Evolutionary conservation across 345 rosid genomes (phyloP), one percentile per base, ranked within the genome.

Genomic region (Arabidopsis thaliana): DNA sequence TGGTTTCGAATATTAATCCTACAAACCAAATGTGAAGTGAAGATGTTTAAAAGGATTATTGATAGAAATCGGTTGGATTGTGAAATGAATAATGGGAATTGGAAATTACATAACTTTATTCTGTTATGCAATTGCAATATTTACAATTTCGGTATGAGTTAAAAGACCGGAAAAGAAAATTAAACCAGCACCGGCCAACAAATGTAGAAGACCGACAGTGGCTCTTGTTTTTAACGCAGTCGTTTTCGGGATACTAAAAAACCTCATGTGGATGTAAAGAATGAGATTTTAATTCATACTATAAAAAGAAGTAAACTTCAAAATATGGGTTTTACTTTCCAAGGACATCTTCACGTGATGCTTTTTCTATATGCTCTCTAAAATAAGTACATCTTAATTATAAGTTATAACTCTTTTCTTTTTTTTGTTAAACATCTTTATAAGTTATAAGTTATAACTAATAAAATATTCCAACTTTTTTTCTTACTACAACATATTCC

Each of bases 171-270:
- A 28, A 33, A 40, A 59, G 6, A 45, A 33, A 33, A 68, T 4
- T 24, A 49, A 71, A 59, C 73, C 77, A 71, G 49, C 69, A 66
- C 77, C 81, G 73, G 77, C 64, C 62, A 58, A 65, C 33, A 46
- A 56, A 70, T 46, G 66, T 55, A 32, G 41, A 71, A 30, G 44
- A 72, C 67, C 73, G 81, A 77, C 68, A 48, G 16, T 40, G 64
- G 41, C 16, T 51, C 73, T 72, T 66, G 73, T 8, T 50, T 65
- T 41, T 50, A 41, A 71, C 72, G 59, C 67, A 22, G 62, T 77
- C 72, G 62, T 72, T 71, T 72, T 51, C 30, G 68, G 77, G 77
- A 78, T 78, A 65, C 77, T 78, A 65, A 58, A 76, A 70, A 61
- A 57, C 7, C 61, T 57, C 80, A 77, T 64, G 72, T 71, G 76